Percentiles rank a stretch among this genome's conserved stretches.
These are phyloP conservation scores for Tetrapisispora phaffii DNA, from an alignment of 805 yeast genomes.

Conservation along the genomic window DNA sequence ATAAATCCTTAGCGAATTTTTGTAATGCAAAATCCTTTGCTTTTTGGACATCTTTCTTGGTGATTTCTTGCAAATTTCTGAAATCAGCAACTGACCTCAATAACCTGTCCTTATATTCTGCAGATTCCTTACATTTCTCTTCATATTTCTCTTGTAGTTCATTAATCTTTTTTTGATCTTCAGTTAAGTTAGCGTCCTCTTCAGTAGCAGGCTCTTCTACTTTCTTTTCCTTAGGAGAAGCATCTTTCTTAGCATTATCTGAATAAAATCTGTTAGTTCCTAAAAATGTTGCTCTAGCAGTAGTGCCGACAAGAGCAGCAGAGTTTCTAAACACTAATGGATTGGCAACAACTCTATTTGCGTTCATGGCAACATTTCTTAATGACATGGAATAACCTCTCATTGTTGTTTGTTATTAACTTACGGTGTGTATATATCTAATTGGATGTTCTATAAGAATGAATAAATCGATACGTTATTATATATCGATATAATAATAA, in stretches of 20 bases:
- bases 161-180: constrained; percentile 24
- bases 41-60: constrained; percentile 77
- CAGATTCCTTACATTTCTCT: constrained; percentile 60
- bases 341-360: neutral
- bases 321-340: neutral
- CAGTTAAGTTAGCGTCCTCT: constrained; percentile 15
- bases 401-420: neutral
- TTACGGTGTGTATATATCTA: too few species aligned
- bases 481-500: too few species aligned
- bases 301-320: neutral
- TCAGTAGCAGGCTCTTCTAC: constrained; percentile 8
- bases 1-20: constrained; percentile 80
- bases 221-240: constrained; percentile 13
- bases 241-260: constrained; percentile 15
- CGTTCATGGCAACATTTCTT: neutral
- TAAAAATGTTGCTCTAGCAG: neutral
- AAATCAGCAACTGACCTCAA: constrained; percentile 83
- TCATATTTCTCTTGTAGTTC: constrained; percentile 43
- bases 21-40: constrained; percentile 86
- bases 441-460: too few species aligned
- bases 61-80: constrained; percentile 83
- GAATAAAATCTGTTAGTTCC: constrained; percentile 17
- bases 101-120: constrained; percentile 74
- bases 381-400: neutral
- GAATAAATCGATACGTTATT: too few species aligned